Evolutionary conservation across 129 eudicot species (phyloP).

Genomic region (Daucus carota): DNA sequence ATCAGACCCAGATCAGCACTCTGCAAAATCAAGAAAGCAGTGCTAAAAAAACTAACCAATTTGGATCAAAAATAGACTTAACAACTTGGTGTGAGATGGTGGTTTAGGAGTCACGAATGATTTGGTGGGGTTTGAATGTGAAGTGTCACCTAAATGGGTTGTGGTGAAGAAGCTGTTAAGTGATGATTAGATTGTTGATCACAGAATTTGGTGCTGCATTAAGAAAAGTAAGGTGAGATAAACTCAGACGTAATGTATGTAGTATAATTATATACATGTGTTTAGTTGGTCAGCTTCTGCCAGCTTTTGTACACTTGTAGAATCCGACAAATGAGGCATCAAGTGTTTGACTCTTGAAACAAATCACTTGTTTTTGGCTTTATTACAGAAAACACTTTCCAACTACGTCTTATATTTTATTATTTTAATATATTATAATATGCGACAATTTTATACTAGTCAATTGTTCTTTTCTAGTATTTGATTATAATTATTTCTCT

Average conservation of each 20-base stretch:
- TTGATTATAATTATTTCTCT: no score
- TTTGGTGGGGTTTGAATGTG: neutral
- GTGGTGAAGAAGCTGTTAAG: neutral
- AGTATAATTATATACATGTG: no score
- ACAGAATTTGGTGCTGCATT: neutral
- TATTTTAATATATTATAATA: neutral
- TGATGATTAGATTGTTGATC: neutral
- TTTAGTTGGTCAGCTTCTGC: no score
- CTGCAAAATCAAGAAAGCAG: neutral
- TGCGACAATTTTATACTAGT: no score
- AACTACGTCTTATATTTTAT: neutral
- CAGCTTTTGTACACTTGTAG: no score
- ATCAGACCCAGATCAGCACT: neutral
- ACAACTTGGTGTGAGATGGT: neutral
- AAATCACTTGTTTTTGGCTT: constrained; percentile 1
- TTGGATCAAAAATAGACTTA: neutral
- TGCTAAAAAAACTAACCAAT: neutral
- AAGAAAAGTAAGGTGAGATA: neutral
- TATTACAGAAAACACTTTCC: constrained; percentile 2
- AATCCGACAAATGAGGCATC: neutral
- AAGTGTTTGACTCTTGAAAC: constrained; percentile 5
- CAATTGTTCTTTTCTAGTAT: no score
- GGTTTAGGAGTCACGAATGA: neutral
- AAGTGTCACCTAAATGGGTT: neutral
- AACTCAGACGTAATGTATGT: neutral